Evolutionary conservation across 768 basidiomycete genomes (phyloP).

Genomic region (Pleurotus cornucopiae): DNA sequence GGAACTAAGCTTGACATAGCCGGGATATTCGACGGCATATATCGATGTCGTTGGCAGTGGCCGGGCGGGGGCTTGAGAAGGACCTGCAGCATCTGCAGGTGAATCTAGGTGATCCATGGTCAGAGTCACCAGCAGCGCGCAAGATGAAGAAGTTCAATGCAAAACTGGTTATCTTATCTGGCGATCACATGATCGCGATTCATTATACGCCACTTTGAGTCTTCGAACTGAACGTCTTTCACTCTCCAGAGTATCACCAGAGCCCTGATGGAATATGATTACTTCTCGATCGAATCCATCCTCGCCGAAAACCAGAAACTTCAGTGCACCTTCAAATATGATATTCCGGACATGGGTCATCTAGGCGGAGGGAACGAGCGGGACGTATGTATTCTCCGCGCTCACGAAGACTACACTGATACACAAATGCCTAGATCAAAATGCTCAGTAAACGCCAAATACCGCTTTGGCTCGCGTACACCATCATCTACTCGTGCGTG

Average conservation of each 20-base stretch:
- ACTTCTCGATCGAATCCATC: constrained; percentile 89
- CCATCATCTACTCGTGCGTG: constrained; percentile 72
- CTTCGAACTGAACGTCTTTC: neutral
- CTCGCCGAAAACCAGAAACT: constrained; percentile 94
- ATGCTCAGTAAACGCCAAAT: constrained; percentile 73
- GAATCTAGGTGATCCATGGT: constrained; percentile 1
- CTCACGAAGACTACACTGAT: neutral
- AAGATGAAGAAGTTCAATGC: no score
- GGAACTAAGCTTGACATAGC: constrained; percentile 66
- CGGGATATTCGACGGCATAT: constrained; percentile 88
- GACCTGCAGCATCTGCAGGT: neutral
- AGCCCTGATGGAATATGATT: constrained; percentile 76
- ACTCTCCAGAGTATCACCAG: no score
- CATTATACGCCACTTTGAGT: constrained; percentile 6
- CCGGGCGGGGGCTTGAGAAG: constrained; percentile 24
- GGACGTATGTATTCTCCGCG: constrained; percentile 50
- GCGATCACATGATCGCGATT: constrained; percentile 1
- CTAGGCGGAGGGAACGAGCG: constrained; percentile 82
- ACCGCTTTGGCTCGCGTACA: constrained; percentile 90
- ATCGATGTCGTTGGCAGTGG: constrained; percentile 56
- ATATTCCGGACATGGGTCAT: constrained; percentile 83
- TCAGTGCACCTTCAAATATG: constrained; percentile 88
- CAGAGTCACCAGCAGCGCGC: no score
- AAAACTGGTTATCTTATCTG: neutral
- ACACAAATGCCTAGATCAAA: constrained; percentile 55